These are phyloP conservation scores for Phycomyces nitens DNA, from an alignment of 192 early-diverging fungal species.

Conservation along the genomic window DNA sequence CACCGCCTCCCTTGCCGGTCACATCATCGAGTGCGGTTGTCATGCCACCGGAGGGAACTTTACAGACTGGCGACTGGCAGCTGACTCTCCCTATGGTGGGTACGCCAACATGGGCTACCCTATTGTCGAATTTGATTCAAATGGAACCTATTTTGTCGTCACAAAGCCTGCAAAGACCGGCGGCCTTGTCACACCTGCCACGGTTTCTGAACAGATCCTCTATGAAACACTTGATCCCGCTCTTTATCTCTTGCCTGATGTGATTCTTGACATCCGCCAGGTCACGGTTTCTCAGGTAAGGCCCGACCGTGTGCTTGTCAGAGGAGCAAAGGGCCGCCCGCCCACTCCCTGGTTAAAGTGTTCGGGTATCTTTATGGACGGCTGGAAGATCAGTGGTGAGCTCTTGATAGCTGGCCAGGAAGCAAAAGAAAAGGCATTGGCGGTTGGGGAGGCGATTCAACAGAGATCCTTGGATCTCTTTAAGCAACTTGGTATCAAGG, in stretches of 20 bases:
- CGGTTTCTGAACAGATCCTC: constrained; percentile 61
- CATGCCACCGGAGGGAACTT: constrained; percentile 69
- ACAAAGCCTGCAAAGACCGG: constrained; percentile 63
- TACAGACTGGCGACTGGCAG: constrained; percentile 59
- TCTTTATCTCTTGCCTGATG: constrained; percentile 62
- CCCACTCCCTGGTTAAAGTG: constrained; percentile 59
- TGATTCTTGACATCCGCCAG: constrained; percentile 57
- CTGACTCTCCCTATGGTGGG: constrained; percentile 51
- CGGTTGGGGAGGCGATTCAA: constrained; percentile 55
- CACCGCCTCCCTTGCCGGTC: constrained; percentile 59
- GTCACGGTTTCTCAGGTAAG: constrained; percentile 54
- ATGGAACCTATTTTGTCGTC: constrained; percentile 49
- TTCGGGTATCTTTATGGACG: constrained; percentile 59
- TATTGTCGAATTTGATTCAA: constrained; percentile 52
- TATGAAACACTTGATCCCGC: constrained; percentile 67
- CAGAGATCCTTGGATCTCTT: constrained; percentile 43
- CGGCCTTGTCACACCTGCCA: constrained; percentile 53
- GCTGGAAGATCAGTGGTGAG: constrained; percentile 56
- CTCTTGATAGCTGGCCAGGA: constrained; percentile 60
- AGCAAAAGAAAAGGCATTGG: constrained; percentile 46
- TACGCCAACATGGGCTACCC: constrained; percentile 69
- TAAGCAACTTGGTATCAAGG: constrained; percentile 41
- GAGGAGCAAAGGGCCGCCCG: constrained; percentile 54
- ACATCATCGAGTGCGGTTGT: constrained; percentile 67
- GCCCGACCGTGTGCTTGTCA: constrained; percentile 53